Percentiles rank a stretch among this genome's conserved stretches.
phyloP scores from a whole-genome alignment of 257 asterid species.

The Solanum pinnatisectum region DNA sequence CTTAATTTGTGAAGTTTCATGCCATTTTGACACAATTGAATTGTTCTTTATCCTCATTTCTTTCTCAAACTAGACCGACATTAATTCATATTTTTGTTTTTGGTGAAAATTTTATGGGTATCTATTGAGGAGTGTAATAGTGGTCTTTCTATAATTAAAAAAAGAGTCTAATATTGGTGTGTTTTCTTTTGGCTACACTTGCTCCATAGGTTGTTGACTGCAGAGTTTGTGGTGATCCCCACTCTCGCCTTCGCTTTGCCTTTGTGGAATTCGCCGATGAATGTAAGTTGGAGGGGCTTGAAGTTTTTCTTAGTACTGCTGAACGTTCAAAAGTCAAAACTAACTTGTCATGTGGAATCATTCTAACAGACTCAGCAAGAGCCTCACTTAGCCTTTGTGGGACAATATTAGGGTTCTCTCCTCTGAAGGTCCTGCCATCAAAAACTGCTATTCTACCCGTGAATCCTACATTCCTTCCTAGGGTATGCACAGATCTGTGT shows the following conservation, averaged over 20 bases:
- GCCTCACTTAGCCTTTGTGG: conserved; percentile 65
- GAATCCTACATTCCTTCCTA: conserved; percentile 91
- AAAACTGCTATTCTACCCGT: conserved; percentile 96
- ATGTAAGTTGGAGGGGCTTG: conserved; percentile 33
- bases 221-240: conserved; percentile 97
- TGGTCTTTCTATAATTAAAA: not conserved
- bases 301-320: not conserved
- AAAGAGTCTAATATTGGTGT: not conserved
- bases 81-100: not conserved
- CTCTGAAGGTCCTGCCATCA: conserved; percentile 82
- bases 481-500: conserved; percentile 36
- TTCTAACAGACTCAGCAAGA: conserved; percentile 63
- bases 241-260: conserved; percentile 97
- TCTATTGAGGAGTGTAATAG: not conserved
- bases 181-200: not conserved
- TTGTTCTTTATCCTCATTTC: not conserved
- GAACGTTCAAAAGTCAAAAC: not conserved
- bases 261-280: conserved; percentile 93
- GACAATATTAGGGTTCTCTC: conserved; percentile 66
- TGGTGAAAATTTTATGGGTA: not conserved
- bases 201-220: conserved; percentile 83
- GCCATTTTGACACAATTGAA: not conserved
- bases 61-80: not conserved
- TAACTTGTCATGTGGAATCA: conserved; percentile 4
- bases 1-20: not conserved